phyloP scores from a whole-genome alignment of 306 rosid species.

The Vachellia pachyceras region DNA sequence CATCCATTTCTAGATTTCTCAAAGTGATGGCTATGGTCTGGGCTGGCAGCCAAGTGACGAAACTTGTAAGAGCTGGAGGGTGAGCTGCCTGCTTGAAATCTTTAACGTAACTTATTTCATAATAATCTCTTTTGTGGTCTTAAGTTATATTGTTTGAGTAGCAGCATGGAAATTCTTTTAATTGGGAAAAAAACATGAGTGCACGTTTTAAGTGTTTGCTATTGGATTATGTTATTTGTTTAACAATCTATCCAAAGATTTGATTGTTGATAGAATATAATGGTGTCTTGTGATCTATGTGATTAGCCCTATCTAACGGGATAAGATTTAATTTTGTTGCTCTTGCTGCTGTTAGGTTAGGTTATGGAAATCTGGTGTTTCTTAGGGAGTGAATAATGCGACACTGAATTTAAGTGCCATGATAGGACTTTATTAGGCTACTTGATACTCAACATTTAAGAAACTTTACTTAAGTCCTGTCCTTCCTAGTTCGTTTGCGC shows the following conservation, averaged over 20 bases:
- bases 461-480: background rate
- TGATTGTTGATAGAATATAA: too few relatives aligned
- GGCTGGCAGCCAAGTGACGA: constrained; percentile 97
- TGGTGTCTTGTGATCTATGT: too few relatives aligned
- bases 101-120: constrained; percentile 14
- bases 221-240: too few relatives aligned
- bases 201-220: background rate
- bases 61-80: constrained; percentile 92
- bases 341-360: too few relatives aligned
- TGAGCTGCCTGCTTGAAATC: constrained; percentile 47
- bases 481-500: background rate
- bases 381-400: background rate
- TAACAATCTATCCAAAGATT: too few relatives aligned
- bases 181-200: background rate
- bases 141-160: background rate
- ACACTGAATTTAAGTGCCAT: background rate
- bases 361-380: background rate
- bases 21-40: constrained; percentile 94
- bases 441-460: background rate
- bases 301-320: too few relatives aligned
- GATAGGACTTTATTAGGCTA: background rate
- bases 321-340: too few relatives aligned
- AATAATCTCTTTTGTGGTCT: constrained; percentile 2
- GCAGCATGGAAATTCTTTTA: background rate
- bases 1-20: constrained; percentile 66